Evolutionary conservation across 805 yeast species (phyloP).

Genomic region (Myxozyma lipomycoides): DNA sequence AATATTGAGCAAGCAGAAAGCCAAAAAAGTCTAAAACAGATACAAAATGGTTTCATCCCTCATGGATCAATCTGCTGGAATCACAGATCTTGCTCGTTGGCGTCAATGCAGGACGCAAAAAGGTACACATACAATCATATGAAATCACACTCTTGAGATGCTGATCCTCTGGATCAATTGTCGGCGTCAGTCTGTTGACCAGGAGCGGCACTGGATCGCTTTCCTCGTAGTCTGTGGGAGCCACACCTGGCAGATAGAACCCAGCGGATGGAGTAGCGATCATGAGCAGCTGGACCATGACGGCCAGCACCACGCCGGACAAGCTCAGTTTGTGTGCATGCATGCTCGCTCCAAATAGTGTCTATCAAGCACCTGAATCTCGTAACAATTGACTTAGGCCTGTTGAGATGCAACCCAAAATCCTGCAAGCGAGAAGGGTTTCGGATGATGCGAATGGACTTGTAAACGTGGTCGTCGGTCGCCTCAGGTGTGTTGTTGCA

Average conservation of each 20-base stretch:
- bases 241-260: conserved; percentile 92
- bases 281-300: conserved; percentile 5
- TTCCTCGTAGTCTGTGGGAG: conserved; percentile 80
- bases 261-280: conserved; percentile 41
- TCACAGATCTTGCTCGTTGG: background rate
- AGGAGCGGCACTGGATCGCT: conserved; percentile 71
- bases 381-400: too few species aligned
- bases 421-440: too few species aligned
- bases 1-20: background rate
- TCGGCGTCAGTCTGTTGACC: conserved; percentile 89
- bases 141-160: conserved; percentile 36
- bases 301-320: background rate
- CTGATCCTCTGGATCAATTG: conserved; percentile 43
- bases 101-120: too few species aligned
- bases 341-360: background rate
- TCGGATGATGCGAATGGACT: too few species aligned
- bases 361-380: too few species aligned
- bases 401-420: too few species aligned
- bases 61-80: too few species aligned
- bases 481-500: too few species aligned
- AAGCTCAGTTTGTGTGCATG: background rate
- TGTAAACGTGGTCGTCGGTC: too few species aligned
- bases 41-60: too few species aligned
- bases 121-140: conserved; percentile 36
- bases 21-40: background rate